A percentile compares a stretch with the other conserved stretches of the same genome.
These are phyloP conservation scores for Neurospora discreta DNA, from an alignment of 495 filamentous ascomycete species.

Conservation along the genomic window DNA sequence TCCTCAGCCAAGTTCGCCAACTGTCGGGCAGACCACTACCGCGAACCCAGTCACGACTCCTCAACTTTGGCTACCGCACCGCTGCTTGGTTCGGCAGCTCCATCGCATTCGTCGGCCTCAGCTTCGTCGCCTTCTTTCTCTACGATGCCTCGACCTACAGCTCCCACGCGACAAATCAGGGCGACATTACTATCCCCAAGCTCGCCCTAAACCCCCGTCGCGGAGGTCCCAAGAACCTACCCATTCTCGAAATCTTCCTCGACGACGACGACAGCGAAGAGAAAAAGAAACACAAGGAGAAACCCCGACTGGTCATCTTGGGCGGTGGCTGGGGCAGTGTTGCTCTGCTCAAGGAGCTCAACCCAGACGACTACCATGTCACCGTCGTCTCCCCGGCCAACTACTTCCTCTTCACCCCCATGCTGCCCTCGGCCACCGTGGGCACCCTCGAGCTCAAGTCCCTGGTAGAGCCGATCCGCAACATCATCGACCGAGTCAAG, in stretches of 20 bases:
- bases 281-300: constrained; percentile 60
- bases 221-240: constrained; percentile 93
- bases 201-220: constrained; percentile 67
- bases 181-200: constrained; percentile 73
- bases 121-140: constrained; percentile 75
- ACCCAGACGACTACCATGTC: constrained; percentile 85
- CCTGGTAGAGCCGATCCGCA: constrained; percentile 82
- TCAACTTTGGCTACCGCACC: constrained; percentile 41
- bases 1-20: constrained; percentile 15
- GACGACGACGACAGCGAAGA: constrained; percentile 73
- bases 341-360: constrained; percentile 78
- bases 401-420: constrained; percentile 96
- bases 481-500: constrained; percentile 61
- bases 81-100: constrained; percentile 40
- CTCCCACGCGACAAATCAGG: constrained; percentile 41
- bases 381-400: constrained; percentile 90
- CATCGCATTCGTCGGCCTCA: constrained; percentile 29
- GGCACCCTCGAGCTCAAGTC: constrained; percentile 86
- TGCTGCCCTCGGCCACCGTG: constrained; percentile 93
- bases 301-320: constrained; percentile 83
- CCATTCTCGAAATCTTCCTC: constrained; percentile 74
- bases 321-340: constrained; percentile 95
- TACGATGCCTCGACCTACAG: constrained; percentile 92
- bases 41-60: constrained; percentile 26
- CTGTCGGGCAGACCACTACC: constrained; percentile 41